phyloP scores from a whole-genome alignment of 2,329 filamentous ascomycete genomes.

The Fusarium udum region DNA sequence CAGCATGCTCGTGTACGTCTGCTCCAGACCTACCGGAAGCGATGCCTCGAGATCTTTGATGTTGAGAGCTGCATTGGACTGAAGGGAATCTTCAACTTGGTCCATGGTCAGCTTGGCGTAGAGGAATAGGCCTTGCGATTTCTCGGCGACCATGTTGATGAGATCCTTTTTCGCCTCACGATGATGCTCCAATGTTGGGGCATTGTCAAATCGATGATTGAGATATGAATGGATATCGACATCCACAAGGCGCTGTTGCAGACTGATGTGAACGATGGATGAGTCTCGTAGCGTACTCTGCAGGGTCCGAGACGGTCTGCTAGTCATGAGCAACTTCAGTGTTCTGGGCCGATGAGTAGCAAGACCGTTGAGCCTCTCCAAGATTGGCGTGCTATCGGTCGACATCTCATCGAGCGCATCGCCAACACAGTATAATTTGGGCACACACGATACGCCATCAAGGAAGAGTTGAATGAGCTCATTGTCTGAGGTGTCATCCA shows the following conservation, averaged over 20 bases:
- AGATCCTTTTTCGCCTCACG: slow-evolving; percentile 12
- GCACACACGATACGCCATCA: slow-evolving; percentile 20
- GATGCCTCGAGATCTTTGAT: slow-evolving; percentile 14
- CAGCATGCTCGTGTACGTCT: slow-evolving; percentile 49
- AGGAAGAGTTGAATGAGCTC: slow-evolving; percentile 36
- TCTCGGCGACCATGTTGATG: slow-evolving; percentile 27
- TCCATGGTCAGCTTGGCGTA: slow-evolving; percentile 41
- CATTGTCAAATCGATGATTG: slow-evolving; percentile 23
- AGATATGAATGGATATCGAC: slow-evolving; percentile 31
- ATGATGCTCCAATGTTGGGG: not conserved
- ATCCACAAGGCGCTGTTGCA: slow-evolving; percentile 35
- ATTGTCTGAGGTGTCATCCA: slow-evolving; percentile 33
- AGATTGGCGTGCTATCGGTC: slow-evolving; percentile 20
- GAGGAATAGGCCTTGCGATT: slow-evolving; percentile 34
- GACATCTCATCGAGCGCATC: slow-evolving; percentile 41
- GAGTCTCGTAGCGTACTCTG: slow-evolving; percentile 33
- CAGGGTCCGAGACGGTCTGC: slow-evolving; percentile 30
- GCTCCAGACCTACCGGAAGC: slow-evolving; percentile 33
- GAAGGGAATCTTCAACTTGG: slow-evolving; percentile 19
- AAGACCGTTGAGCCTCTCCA: slow-evolving; percentile 32
- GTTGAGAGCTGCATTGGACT: not conserved
- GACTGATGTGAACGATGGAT: slow-evolving; percentile 36
- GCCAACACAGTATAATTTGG: slow-evolving; percentile 35
- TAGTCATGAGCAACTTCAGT: slow-evolving; percentile 38
- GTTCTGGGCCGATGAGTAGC: slow-evolving; percentile 30